Percentiles rank a stretch among this genome's conserved stretches.
These are phyloP conservation scores for Cercospora canescens DNA, from an alignment of 2,329 filamentous ascomycete species.

Conservation along the genomic window DNA sequence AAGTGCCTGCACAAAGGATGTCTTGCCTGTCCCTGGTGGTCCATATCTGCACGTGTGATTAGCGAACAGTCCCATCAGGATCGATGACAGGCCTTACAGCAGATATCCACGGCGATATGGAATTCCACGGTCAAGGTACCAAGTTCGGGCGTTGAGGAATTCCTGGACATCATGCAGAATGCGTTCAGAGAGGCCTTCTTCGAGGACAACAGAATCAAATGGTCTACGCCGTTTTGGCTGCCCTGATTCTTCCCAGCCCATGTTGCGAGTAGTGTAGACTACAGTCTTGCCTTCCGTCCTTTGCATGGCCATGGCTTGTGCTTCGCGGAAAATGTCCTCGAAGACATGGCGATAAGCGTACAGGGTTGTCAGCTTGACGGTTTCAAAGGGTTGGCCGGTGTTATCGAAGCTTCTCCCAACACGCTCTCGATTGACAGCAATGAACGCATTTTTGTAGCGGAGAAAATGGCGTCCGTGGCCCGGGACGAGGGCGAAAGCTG, in stretches of 20 bases:
- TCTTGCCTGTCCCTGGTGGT: constrained; percentile 89
- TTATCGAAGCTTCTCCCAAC: constrained; percentile 75
- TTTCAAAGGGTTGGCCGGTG: constrained; percentile 90
- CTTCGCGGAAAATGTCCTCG: constrained; percentile 84
- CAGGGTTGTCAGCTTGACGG: constrained; percentile 85
- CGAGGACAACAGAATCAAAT: constrained; percentile 81
- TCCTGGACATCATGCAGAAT: constrained; percentile 80
- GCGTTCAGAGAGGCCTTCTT: constrained; percentile 77
- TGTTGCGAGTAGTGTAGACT: constrained; percentile 82
- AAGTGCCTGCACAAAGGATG: constrained; percentile 91
- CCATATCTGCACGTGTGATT: constrained; percentile 52
- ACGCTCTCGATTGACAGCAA: constrained; percentile 82
- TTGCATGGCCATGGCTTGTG: constrained; percentile 74
- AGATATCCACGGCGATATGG: constrained; percentile 89
- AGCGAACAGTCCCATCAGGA: not conserved
- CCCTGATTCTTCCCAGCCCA: constrained; percentile 83
- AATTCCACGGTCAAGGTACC: constrained; percentile 94
- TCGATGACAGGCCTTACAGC: constrained; percentile 48
- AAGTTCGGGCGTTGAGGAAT: constrained; percentile 75
- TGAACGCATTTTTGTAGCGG: constrained; percentile 82
- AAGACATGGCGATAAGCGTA: constrained; percentile 89
- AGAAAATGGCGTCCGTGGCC: constrained; percentile 88
- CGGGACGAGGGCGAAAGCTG: constrained; percentile 84
- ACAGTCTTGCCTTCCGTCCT: constrained; percentile 89
- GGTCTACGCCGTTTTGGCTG: constrained; percentile 84